Conservation (phyloP, 768 basidiomycete species). For the Leccinum barrowsii region DNA sequence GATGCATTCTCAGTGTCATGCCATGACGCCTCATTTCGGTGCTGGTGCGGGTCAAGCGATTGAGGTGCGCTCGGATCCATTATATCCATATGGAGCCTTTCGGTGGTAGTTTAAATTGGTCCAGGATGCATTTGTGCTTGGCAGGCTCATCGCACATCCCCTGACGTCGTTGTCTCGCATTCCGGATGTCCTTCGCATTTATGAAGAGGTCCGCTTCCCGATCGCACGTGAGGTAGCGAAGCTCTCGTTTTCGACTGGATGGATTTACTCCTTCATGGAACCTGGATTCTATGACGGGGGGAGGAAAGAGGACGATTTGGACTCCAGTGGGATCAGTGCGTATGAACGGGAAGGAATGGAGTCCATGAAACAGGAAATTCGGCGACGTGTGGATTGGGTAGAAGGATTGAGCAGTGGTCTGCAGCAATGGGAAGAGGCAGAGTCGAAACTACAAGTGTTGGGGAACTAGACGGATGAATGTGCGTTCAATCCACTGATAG, state of each 20-base stretch:
- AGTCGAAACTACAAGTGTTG: slow-evolving; percentile 1
- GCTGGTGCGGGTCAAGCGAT: slow-evolving; percentile 28
- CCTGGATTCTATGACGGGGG: slow-evolving; percentile 23
- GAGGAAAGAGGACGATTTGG: slow-evolving; percentile 4
- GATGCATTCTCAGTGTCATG: slow-evolving; percentile 12
- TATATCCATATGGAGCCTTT: neutral
- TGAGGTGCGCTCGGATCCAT: slow-evolving; percentile 9
- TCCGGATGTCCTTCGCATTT: slow-evolving; percentile 6
- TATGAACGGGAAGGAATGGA: slow-evolving; percentile 21
- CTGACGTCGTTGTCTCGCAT: slow-evolving; percentile 2
- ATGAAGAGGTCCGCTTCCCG: slow-evolving; percentile 15
- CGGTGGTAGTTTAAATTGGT: neutral
- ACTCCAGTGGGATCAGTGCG: slow-evolving; percentile 5
- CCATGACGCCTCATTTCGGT: slow-evolving; percentile 24
- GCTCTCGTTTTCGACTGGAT: slow-evolving; percentile 7
- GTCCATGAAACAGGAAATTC: slow-evolving; percentile 10
- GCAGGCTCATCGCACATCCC: slow-evolving; percentile 23
- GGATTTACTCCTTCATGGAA: slow-evolving; percentile 6
- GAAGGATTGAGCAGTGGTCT: slow-evolving; percentile 5
- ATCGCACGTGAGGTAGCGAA: slow-evolving; percentile 10
- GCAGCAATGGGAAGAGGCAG: slow-evolving; percentile 18
- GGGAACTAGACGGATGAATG: neutral
- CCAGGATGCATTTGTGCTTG: slow-evolving; percentile 23
- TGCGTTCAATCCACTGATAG: too few relatives aligned
- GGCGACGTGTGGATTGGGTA: slow-evolving; percentile 14